phyloP scores from a whole-genome alignment of 345 rosid genomes.

The Corchorus olitorius region DNA sequence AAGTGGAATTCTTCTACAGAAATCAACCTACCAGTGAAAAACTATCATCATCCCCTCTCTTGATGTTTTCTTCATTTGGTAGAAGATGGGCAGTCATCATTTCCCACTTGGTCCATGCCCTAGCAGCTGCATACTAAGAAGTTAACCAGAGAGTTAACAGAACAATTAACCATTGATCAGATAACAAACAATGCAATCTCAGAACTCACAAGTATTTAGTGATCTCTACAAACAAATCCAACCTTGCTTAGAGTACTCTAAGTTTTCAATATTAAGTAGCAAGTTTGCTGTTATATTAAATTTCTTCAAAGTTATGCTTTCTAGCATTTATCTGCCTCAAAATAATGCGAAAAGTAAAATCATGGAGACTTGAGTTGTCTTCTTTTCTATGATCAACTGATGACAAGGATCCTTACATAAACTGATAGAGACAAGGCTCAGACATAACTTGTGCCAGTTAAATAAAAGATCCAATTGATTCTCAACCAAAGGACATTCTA shows the following conservation, averaged over 20 bases:
- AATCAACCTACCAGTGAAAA: constrained; percentile 73
- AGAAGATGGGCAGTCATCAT: constrained; percentile 93
- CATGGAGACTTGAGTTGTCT: neutral
- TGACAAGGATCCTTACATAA: neutral
- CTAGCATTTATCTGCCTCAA: neutral
- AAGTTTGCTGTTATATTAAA: neutral
- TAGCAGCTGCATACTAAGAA: constrained; percentile 84
- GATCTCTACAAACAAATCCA: neutral
- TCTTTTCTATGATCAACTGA: neutral
- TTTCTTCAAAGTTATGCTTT: neutral
- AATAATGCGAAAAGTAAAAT: neutral
- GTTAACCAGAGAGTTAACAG: constrained; percentile 28
- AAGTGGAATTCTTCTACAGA: neutral
- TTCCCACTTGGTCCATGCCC: constrained; percentile 99
- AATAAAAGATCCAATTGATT: neutral
- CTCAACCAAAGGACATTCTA: neutral
- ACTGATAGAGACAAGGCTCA: neutral
- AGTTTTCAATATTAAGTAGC: neutral
- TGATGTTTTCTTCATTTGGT: constrained; percentile 75
- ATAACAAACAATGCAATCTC: neutral
- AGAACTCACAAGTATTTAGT: neutral
- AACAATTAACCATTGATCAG: neutral
- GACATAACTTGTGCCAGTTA: neutral
- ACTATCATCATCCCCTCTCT: constrained; percentile 82
- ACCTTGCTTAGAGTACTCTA: neutral